These are phyloP conservation scores for Cucurbita moschata DNA, from an alignment of 306 rosid genomes.

Conservation along the genomic window DNA sequence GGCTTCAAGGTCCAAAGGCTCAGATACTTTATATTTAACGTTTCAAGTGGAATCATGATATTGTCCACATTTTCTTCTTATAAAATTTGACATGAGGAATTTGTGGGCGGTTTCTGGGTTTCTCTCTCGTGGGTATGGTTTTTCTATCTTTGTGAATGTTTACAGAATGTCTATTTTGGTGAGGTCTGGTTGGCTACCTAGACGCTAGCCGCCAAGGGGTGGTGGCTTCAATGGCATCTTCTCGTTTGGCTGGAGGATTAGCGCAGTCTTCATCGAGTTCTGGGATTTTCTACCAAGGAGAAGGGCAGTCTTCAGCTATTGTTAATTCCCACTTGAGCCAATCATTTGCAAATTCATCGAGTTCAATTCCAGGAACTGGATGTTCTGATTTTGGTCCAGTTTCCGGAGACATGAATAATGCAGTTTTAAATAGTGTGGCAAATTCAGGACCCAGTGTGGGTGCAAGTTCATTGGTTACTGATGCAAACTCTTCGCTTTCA, in stretches of 20 bases:
- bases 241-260: constrained; percentile 89
- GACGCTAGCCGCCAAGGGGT: constrained; percentile 59
- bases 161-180: constrained; percentile 18
- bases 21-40: neutral
- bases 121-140: constrained; percentile 14
- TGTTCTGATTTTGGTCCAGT: constrained; percentile 67
- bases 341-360: constrained; percentile 66
- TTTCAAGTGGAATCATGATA: constrained; percentile 4
- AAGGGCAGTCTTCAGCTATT: constrained; percentile 61
- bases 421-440: constrained; percentile 61
- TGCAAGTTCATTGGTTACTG: constrained; percentile 94
- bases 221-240: constrained; percentile 80
- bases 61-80: neutral
- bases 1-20: neutral
- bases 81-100: constrained; percentile 7
- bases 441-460: constrained; percentile 94
- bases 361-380: constrained; percentile 61
- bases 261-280: constrained; percentile 79
- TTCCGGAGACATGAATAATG: constrained; percentile 82
- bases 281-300: constrained; percentile 98
- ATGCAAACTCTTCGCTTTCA: constrained; percentile 89
- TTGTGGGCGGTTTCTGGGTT: constrained; percentile 1
- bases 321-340: constrained; percentile 83
- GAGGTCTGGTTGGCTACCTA: constrained; percentile 65
- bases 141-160: constrained; percentile 19